Conservation (phyloP, 129 eudicot genomes). For the Erigeron canadensis region DNA sequence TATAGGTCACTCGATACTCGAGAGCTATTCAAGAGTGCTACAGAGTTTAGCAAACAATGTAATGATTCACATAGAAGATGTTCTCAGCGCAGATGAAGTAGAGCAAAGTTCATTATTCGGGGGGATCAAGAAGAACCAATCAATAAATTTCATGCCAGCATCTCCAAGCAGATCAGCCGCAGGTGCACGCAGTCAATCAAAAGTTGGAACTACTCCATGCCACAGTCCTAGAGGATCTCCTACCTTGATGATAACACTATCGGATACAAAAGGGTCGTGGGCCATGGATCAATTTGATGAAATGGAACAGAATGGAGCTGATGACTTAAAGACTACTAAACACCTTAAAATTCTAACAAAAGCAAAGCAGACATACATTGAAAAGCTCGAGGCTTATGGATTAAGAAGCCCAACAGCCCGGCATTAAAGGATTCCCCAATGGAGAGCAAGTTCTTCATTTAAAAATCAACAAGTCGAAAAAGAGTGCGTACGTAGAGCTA, state of each 20-base stretch:
- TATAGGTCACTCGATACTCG: conserved; percentile 73
- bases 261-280: conserved; percentile 63
- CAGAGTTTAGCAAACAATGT: conserved; percentile 76
- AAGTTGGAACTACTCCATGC: conserved; percentile 32
- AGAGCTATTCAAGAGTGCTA: conserved; percentile 76
- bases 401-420: conserved; percentile 75
- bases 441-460: conserved; percentile 19
- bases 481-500: conserved; percentile 13
- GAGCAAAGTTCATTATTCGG: conserved; percentile 44
- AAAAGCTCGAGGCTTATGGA: conserved; percentile 64
- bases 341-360: conserved; percentile 22
- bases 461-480: not conserved
- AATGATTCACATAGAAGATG: conserved; percentile 65
- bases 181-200: conserved; percentile 14
- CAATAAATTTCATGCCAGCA: conserved; percentile 19
- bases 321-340: conserved; percentile 21
- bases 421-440: conserved; percentile 36
- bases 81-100: conserved; percentile 60
- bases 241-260: conserved; percentile 39
- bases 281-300: conserved; percentile 35
- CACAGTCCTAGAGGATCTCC: conserved; percentile 45
- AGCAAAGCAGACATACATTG: conserved; percentile 57
- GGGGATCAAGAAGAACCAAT: conserved; percentile 24
- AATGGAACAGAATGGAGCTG: conserved; percentile 9
- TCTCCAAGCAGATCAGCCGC: conserved; percentile 29